A percentile compares a stretch with the other conserved stretches of the same genome.
phyloP scores from a whole-genome alignment of 306 rosid species.

The Cicer arietinum region DNA sequence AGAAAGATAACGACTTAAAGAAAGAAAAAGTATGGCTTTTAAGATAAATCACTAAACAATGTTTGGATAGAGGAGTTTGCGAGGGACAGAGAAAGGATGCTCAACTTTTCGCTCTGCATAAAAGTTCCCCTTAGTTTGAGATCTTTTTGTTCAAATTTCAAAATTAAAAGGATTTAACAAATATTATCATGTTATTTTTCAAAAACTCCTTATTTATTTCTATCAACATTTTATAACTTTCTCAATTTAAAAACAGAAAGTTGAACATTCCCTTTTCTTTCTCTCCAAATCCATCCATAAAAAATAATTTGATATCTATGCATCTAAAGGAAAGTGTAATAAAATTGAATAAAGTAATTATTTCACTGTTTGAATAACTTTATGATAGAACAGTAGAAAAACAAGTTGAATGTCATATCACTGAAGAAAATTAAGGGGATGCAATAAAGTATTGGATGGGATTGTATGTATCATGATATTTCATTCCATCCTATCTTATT shows the following conservation, averaged over 20 bases:
- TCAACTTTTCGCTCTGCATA: neutral
- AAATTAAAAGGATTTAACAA: neutral
- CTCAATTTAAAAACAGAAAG: neutral
- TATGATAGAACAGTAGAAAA: neutral
- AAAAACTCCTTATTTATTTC: neutral
- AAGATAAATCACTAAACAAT: neutral
- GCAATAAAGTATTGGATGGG: neutral
- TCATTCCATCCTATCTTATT: neutral
- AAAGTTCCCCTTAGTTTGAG: slow-evolving; percentile 1
- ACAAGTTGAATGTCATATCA: neutral
- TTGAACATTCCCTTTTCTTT: neutral
- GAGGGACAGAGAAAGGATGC: neutral
- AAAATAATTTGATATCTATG: neutral
- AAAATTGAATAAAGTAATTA: neutral
- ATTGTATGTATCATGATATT: neutral
- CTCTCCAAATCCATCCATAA: slow-evolving; percentile 1
- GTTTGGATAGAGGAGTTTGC: neutral
- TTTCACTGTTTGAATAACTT: neutral
- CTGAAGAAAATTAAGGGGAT: neutral
- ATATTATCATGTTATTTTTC: neutral
- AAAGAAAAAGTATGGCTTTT: neutral
- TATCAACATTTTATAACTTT: neutral
- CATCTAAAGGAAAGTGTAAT: neutral
- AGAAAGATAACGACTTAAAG: neutral
- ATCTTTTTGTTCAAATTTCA: neutral